Percentiles rank a stretch among this genome's conserved stretches.
Conservation (phyloP, 2,329 filamentous ascomycete genomes). For the Aspergillus fischeri region DNA sequence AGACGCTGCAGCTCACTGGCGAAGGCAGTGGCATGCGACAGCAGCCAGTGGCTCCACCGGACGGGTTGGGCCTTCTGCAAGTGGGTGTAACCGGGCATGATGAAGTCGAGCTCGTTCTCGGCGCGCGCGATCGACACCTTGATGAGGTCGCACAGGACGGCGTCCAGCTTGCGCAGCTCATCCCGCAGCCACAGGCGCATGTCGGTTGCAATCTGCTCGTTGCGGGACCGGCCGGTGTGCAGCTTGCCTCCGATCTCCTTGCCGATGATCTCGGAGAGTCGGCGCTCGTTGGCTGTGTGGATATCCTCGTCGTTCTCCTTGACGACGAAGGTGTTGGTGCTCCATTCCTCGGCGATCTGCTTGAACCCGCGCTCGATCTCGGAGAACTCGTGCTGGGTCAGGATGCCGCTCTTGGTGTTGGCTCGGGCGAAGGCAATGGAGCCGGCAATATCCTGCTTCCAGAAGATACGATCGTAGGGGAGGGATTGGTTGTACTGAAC, state of each 20-base stretch:
- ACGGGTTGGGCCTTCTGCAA: constrained; percentile 78
- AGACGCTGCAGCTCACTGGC: constrained; percentile 71
- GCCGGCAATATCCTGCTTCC: constrained; percentile 75
- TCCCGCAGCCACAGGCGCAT: constrained; percentile 87
- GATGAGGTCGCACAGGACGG: constrained; percentile 64
- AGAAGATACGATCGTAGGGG: constrained; percentile 72
- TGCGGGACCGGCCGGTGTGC: constrained; percentile 81
- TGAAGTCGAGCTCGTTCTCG: constrained; percentile 67
- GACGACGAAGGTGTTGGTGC: constrained; percentile 32
- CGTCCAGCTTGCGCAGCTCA: constrained; percentile 66
- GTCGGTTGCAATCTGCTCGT: constrained; percentile 86
- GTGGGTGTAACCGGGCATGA: constrained; percentile 90
- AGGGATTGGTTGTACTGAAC: constrained; percentile 78
- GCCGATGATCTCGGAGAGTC: constrained; percentile 78
- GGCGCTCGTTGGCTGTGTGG: constrained; percentile 68
- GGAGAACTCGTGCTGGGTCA: constrained; percentile 67
- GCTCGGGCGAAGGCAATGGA: constrained; percentile 77
- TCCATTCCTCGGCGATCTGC: constrained; percentile 48
- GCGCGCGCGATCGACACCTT: constrained; percentile 65
- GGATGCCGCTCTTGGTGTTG: constrained; percentile 70
- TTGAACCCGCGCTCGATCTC: constrained; percentile 69
- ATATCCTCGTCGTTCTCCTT: constrained; percentile 53
- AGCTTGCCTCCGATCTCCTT: constrained; percentile 82
- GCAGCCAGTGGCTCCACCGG: constrained; percentile 76
- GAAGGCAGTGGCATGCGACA: constrained; percentile 71